Base-by-base conservation (phyloP, 257 asterid genomes). In the Salvia splendens region DNA sequence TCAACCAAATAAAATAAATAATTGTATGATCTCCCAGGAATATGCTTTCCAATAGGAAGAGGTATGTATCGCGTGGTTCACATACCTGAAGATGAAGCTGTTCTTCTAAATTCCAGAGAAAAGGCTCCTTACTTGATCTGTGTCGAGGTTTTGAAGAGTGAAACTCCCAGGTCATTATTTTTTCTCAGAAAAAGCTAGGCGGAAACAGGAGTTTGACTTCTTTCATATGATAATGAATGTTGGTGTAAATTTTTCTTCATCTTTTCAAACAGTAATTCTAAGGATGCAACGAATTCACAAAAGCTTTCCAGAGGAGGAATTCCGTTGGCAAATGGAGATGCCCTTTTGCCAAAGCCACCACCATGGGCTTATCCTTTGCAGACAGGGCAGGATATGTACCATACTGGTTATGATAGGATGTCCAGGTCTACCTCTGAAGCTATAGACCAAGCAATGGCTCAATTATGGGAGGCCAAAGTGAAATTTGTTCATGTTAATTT, bases 361-460 rank as follows among this genome's bases (percentile, higher is more conserved):
- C 99, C 97, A 45, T 94, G 99, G 99, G 99, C 99, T 64, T 94
- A 84, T 86, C 99, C 97, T 73, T 75, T 88, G 61, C 77, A 92
- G 87, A 80, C 76, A 51, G 89, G 96, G 67, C 94, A 85, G 73
- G 99, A 91, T 84, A 75, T 73, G 83, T 73, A 84, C 82, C 89
- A 87, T 14, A 80, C 79, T 78, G 86, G 95, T 80, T 79, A 85
- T 75, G 99, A 93, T 68, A 83, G 95, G 79, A 88, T 90, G 91
- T 88, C 96, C 12, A 86, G 84, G 74, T 88, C 96, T 74, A 83
- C 99, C 53, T 94, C 99, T 75, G 97, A 94, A 67, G 99, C 99
- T 28, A 91, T 94, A 73, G 99, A 94, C 78, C 97, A 91, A 81
- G 99, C 97, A 77, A 89, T 94, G 97, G 57, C 95, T 68, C 95